Conservation (phyloP, 768 basidiomycete genomes). For the Leccinum imitatum region DNA sequence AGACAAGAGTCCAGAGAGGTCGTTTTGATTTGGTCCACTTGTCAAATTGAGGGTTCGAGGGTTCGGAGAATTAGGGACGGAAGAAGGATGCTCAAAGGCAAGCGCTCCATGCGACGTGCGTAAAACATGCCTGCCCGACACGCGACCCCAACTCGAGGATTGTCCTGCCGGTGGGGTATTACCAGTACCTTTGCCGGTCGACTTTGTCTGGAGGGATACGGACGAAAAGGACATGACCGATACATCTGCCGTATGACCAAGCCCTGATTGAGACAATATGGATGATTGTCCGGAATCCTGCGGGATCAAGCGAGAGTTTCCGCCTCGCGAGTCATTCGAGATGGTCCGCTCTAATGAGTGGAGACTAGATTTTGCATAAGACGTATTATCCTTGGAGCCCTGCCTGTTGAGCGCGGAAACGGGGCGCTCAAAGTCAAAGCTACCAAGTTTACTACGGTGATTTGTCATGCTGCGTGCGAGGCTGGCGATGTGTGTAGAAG, state of each 20-base stretch:
- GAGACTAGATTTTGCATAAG: slow-evolving; percentile 16
- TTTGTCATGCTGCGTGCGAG: slow-evolving; percentile 31
- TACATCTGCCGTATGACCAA: slow-evolving; percentile 38
- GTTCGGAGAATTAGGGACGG: slow-evolving; percentile 43
- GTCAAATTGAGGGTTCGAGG: slow-evolving; percentile 22
- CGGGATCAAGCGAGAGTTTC: slow-evolving; percentile 8
- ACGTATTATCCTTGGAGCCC: slow-evolving; percentile 6
- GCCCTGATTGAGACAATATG: slow-evolving; percentile 28
- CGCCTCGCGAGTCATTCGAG: slow-evolving; percentile 28
- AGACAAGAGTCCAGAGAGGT: slow-evolving; percentile 1
- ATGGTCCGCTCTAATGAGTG: slow-evolving; percentile 24
- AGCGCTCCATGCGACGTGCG: slow-evolving; percentile 59
- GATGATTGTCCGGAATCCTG: slow-evolving; percentile 19
- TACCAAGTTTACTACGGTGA: slow-evolving; percentile 61
- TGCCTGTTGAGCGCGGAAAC: slow-evolving; percentile 38
- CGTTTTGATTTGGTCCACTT: slow-evolving; percentile 8
- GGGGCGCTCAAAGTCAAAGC: slow-evolving; percentile 77
- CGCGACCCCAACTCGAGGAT: slow-evolving; percentile 59
- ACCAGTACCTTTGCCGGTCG: slow-evolving; percentile 28
- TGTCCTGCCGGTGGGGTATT: slow-evolving; percentile 35
- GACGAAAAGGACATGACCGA: slow-evolving; percentile 35
- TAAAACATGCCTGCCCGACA: slow-evolving; percentile 40
- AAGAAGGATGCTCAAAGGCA: slow-evolving; percentile 66
- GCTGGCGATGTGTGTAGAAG: slow-evolving; percentile 2
- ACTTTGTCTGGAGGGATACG: slow-evolving; percentile 41